phyloP scores from a whole-genome alignment of 768 basidiomycete genomes.

The Lactarius akahatsu region DNA sequence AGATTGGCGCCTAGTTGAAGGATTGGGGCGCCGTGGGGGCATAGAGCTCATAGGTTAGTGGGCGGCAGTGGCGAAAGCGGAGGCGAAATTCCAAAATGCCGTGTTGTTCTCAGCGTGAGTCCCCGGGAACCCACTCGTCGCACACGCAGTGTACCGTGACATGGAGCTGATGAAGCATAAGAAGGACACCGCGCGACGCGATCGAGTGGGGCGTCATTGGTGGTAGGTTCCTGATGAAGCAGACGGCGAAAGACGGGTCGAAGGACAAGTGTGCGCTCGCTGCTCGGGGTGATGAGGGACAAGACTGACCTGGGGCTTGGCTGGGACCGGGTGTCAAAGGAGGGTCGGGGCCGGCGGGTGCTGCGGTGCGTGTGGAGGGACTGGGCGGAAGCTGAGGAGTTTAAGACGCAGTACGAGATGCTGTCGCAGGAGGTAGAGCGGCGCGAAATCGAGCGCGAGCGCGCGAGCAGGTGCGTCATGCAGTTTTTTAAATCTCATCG shows the following conservation, averaged over 20 bases:
- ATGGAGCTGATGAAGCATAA: constrained; percentile 93
- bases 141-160: constrained; percentile 91
- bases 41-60: constrained; percentile 60
- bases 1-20: too few species aligned
- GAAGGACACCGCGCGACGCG: constrained; percentile 58
- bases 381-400: constrained; percentile 91
- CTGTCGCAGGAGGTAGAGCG: constrained; percentile 85
- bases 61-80: constrained; percentile 42
- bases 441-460: constrained; percentile 83
- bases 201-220: constrained; percentile 91
- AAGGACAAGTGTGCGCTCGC: constrained; percentile 42
- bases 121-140: constrained; percentile 55
- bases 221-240: constrained; percentile 50
- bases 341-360: constrained; percentile 76
- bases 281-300: constrained; percentile 55
- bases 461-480: constrained; percentile 65
- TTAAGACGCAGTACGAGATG: constrained; percentile 82
- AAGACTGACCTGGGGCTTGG: constrained; percentile 79
- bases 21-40: too few species aligned
- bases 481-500: background rate
- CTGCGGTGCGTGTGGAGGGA: constrained; percentile 92
- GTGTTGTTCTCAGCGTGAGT: constrained; percentile 76
- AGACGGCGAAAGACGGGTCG: constrained; percentile 4
- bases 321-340: constrained; percentile 69
- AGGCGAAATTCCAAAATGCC: constrained; percentile 63